A percentile compares a stretch with the other conserved stretches of the same genome.
phyloP scores from a whole-genome alignment of 2,329 filamentous ascomycete species.

The Thielaviopsis populi region DNA sequence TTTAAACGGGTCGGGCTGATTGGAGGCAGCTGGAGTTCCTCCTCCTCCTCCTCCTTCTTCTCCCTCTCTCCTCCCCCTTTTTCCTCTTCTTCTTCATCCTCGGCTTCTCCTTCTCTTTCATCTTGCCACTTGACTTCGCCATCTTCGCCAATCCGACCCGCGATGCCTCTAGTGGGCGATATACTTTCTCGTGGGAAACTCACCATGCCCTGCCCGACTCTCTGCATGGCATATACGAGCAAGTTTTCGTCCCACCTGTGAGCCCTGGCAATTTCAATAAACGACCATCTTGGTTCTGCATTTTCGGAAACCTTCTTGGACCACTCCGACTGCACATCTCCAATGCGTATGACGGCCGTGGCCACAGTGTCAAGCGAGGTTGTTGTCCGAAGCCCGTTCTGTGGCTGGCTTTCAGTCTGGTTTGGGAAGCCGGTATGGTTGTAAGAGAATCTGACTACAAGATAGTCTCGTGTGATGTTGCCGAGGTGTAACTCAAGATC shows the following conservation, averaged over 20 bases:
- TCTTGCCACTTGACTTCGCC: not conserved
- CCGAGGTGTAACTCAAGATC: slow-evolving; percentile 44
- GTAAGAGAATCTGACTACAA: slow-evolving; percentile 39
- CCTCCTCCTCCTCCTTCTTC: not conserved
- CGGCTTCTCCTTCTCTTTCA: not conserved
- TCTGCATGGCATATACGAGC: slow-evolving; percentile 9
- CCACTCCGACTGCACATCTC: slow-evolving; percentile 36
- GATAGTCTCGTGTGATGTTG: slow-evolving; percentile 32
- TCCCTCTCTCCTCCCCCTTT: not conserved
- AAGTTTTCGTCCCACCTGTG: slow-evolving; percentile 14
- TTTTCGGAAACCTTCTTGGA: slow-evolving; percentile 21
- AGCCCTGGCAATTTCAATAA: slow-evolving; percentile 13
- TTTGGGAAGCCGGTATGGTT: slow-evolving; percentile 39
- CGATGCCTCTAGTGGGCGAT: not conserved
- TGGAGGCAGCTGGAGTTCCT: slow-evolving; percentile 11
- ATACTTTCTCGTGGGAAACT: slow-evolving; percentile 3
- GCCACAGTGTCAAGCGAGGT: slow-evolving; percentile 40
- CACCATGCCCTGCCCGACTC: slow-evolving; percentile 11
- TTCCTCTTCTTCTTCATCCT: not conserved
- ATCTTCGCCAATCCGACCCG: not conserved
- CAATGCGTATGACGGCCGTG: slow-evolving; percentile 35
- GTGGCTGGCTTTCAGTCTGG: slow-evolving; percentile 3
- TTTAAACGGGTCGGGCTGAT: slow-evolving; percentile 13
- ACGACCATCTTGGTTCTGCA: slow-evolving; percentile 29
- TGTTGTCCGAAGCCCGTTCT: slow-evolving; percentile 9